Base-by-base conservation (phyloP, 352 stramenopile genomes). In the Pythium apleroticum region DNA sequence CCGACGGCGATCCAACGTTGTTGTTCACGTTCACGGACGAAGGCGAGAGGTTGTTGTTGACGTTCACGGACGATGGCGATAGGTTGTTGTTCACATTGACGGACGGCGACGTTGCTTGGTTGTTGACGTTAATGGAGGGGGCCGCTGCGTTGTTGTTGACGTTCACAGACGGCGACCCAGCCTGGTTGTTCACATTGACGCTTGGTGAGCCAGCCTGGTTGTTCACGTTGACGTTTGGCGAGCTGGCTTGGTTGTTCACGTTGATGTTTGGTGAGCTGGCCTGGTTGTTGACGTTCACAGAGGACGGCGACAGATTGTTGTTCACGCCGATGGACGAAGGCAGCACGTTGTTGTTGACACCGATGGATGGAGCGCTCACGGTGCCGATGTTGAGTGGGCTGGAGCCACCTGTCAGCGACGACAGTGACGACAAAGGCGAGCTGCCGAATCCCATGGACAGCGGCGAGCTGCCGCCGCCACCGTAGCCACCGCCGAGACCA, bases 41-140 rank as follows among this genome's bases (percentile, higher is more conserved):
- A 1, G 43, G n/a, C 4, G 10, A 8, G 3, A 50, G 22, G 15
- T 35, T 27, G 33, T 64, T 64, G 48, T 64, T 57, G 2, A 64
- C 46, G 22, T 57, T 57, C 3, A 64, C 57, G 20, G 57, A 64
- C 6, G 57, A 45, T 0, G 57, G 45, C 1, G 28, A 28, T 1
- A 52, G 31, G 4, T 57, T 35, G 57, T 64, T 64, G 33, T 64
- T 57, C 28, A 63, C 43, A 17, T 56, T 63, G 19, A 63, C 57
- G 11, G 57, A 63, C 19, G 57, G 57, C 2, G 57, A 37, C 2
- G 1, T 15, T 0, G 20, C n/a, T 30, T 48, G 19, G 57, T 63
- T 63, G 57, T 57, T 64, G 11, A 64, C 30, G 27, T 33, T 63
- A 1, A 56, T 28, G 3, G 57, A 63, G 11, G 57, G 45, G 39